Evolutionary conservation across 768 basidiomycete genomes (phyloP), one percentile per base, ranked within the genome.

Genomic region (Mrakia blollopis): DNA sequence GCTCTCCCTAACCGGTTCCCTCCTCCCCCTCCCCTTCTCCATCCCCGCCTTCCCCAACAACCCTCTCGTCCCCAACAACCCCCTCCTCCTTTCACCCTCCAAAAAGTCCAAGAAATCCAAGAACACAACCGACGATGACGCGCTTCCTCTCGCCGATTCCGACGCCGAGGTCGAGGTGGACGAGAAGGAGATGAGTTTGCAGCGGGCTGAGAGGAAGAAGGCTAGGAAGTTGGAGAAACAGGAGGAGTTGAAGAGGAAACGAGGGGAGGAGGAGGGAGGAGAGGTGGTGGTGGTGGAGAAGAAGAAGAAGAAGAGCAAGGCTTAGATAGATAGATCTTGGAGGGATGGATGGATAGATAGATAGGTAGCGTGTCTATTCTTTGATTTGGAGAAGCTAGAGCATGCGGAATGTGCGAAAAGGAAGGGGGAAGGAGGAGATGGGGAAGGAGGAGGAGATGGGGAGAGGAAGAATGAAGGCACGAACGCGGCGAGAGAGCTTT

Each of bases 1-100:
- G 54, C 77, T 78, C n/a, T 78, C 77, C 37, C 68, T 78, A 18
- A 68, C 77, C 30, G 77, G 73, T 35, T 78, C 77, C 21, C 77
- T 78, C 47, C 67, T 73, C 25, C 32, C 54, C 32, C 54, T 65
- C 39, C 77, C 77, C 44, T 78, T 74, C 68, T 57, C 77, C 18
- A 57, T 75, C 69, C 73, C 77, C 44, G 47, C 72, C 77, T 18
- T 47, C 69, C 41, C 47, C 77, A 62, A 69, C 67, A 50, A 30
- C 52, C 57, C 37, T 61, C 47, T 23, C 28, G 35, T 70, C 54
- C 67, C 23, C 39, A 60, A 35, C 23, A 30, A 30, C 32, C 41
- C 65, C 1, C n/a, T n/a, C n/a, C n/a, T n/a, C n/a, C n/a, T n/a
- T n/a, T 72, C 50, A 4, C 28, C 50, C 30, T 54, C 57, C 21